Conservation (phyloP, 495 filamentous ascomycete genomes). For the Aspergillus cristatus region DNA sequence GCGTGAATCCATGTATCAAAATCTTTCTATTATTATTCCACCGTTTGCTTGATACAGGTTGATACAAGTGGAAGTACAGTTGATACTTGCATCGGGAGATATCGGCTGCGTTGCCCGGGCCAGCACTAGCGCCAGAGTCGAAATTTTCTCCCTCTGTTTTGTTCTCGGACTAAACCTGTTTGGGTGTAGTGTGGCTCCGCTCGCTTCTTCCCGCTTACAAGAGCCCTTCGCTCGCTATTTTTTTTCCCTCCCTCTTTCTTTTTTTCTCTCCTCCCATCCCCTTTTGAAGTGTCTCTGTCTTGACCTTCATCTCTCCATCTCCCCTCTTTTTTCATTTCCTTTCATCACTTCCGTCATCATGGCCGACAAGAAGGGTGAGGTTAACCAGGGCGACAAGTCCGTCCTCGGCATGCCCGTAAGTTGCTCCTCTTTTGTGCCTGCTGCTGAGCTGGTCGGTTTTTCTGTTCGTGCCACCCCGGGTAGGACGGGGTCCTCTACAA, state of each 20-base stretch:
- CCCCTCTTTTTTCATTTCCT: conserved; percentile 33
- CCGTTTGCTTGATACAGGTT: no score
- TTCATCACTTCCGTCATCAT: conserved; percentile 40
- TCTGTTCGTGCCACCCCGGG: conserved; percentile 6
- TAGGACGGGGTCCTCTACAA: no score
- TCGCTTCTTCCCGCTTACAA: conserved; percentile 37
- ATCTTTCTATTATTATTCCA: no score
- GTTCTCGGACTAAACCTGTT: conserved; percentile 6
- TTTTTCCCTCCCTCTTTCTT: conserved; percentile 27
- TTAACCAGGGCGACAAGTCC: conserved; percentile 57
- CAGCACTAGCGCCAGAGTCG: conserved; percentile 19
- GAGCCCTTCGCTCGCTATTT: conserved; percentile 32
- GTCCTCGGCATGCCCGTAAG: conserved; percentile 79
- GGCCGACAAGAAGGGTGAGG: conserved; percentile 36
- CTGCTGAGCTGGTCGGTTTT: conserved; percentile 7
- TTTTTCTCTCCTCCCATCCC: conserved; percentile 28
- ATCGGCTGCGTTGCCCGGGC: conserved; percentile 28
- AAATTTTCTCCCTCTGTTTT: conserved; percentile 10
- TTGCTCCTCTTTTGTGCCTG: conserved; percentile 8
- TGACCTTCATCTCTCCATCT: conserved; percentile 29
- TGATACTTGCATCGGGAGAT: no score
- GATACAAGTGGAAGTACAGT: no score
- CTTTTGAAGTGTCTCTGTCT: conserved; percentile 28
- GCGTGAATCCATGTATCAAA: no score
- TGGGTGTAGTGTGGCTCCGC: conserved; percentile 19